Base-by-base conservation (phyloP, 805 yeast species). In the Lachancea kluyveri region DNA sequence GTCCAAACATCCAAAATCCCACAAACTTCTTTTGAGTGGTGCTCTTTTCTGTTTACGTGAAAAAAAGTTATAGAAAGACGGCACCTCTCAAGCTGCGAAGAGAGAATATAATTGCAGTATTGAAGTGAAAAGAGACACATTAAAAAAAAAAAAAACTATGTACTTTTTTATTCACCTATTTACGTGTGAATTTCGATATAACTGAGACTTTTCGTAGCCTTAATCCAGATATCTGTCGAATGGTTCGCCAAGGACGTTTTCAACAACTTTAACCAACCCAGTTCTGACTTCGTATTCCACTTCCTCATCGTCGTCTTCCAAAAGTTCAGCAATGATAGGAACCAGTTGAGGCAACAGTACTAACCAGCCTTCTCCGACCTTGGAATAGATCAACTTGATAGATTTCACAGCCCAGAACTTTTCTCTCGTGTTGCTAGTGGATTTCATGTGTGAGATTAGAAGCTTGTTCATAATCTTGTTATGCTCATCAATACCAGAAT, bases 281-380 rank as follows among this genome's bases (percentile, higher is more conserved):
- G 79, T 72, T 61, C 96, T 79, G 3, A 87, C 96, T 59, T 87
- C 96, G 52, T 74, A 56, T 59, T 92, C 97, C 18, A 92, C 95
- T 29, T 72, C 77, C 57, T 92, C 98, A 41, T 88, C 94, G 39
- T 92, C 97, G 54, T 88, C 97, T 53, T 92, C 99, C 41, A 92
- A 68, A 36, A 92, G 64, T 61, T 92, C 99, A 6, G 97, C 96
- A 57, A 92, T 85, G 39, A 85, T 72, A 20, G 99, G 99, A 41
- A 92, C 95, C 46, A 92, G 70, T 53, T 88, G 96, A 15, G 98
- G 98, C 47, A 92, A 68, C 65, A 83, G 70, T 20, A 80, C 66
- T 43, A 92, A 70, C 98, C 97, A 92, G 55, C 79, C 85, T 49
- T 92, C 97, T 34, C 97, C 96, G 48, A 87, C 80, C 65, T 83